A percentile compares a stretch with the other conserved stretches of the same genome.
Evolutionary conservation across 2,329 filamentous ascomycete genomes (phyloP).

Genomic region (Atkinsonella hypoxylon): DNA sequence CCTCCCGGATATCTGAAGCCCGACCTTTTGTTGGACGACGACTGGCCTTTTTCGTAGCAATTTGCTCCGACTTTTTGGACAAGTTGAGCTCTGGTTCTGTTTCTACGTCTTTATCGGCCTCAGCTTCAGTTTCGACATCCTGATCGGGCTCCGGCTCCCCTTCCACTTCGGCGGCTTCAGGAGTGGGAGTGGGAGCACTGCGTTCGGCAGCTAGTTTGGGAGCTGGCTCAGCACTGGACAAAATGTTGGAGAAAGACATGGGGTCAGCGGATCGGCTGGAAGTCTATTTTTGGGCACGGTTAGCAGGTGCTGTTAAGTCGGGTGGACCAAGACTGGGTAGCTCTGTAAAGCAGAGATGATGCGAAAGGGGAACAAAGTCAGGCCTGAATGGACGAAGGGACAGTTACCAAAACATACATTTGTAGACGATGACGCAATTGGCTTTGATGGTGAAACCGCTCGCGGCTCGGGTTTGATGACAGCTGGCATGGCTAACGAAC

Average conservation of each 20-base stretch:
- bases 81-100: slow-evolving; percentile 19
- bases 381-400: neutral
- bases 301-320: neutral
- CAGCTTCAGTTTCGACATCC: slow-evolving; percentile 19
- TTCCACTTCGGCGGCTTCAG: slow-evolving; percentile 14
- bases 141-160: slow-evolving; percentile 8
- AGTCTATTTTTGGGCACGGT: slow-evolving; percentile 34
- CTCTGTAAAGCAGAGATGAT: neutral
- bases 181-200: slow-evolving; percentile 29
- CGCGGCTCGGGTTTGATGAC: slow-evolving; percentile 28
- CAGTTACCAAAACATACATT: slow-evolving; percentile 23
- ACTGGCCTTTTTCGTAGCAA: slow-evolving; percentile 19
- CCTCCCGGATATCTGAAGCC: slow-evolving; percentile 37
- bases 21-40: slow-evolving; percentile 35
- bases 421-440: slow-evolving; percentile 19
- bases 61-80: slow-evolving; percentile 15
- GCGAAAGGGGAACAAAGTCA: too few relatives aligned
- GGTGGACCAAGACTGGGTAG: neutral
- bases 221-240: slow-evolving; percentile 65
- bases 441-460: slow-evolving; percentile 27
- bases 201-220: slow-evolving; percentile 34
- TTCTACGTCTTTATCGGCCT: slow-evolving; percentile 24
- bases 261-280: slow-evolving; percentile 67
- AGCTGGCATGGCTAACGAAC: slow-evolving; percentile 23
- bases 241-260: slow-evolving; percentile 93